These are phyloP conservation scores for Eucalyptus tenuipes DNA, from an alignment of 345 rosid species.

Conservation along the genomic window DNA sequence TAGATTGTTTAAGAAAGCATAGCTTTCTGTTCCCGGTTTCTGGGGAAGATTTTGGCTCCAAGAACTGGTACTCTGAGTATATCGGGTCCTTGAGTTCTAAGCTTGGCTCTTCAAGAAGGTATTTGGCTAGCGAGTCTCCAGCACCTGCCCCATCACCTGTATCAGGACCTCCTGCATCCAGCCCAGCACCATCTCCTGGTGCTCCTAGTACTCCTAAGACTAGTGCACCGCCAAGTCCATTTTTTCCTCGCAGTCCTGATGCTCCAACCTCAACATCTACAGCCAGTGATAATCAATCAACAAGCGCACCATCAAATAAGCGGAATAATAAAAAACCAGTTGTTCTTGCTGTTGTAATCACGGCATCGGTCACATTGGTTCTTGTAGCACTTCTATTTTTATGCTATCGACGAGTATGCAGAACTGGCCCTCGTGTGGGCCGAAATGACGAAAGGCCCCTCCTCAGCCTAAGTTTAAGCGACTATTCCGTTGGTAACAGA, in stretches of 20 bases:
- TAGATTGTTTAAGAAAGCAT: conserved; percentile 44
- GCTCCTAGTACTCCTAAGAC: background rate
- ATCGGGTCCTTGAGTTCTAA: conserved; percentile 9
- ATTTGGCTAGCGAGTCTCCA: conserved; percentile 14
- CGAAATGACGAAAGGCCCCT: conserved; percentile 82
- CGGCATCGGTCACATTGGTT: conserved; percentile 58
- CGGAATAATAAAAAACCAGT: conserved; percentile 20
- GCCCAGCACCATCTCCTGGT: background rate
- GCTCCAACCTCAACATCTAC: conserved; percentile 9
- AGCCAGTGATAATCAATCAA: background rate
- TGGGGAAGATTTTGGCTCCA: conserved; percentile 30
- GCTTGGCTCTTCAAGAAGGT: conserved; percentile 21
- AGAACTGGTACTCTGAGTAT: conserved; percentile 13
- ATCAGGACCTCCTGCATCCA: conserved; percentile 2
- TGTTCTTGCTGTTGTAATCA: conserved; percentile 59
- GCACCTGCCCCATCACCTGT: conserved; percentile 18
- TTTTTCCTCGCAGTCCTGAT: conserved; percentile 7
- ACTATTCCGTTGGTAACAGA: conserved; percentile 48
- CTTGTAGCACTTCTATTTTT: conserved; percentile 56
- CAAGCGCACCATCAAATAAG: background rate
- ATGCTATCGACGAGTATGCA: conserved; percentile 35
- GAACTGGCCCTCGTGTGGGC: conserved; percentile 22
- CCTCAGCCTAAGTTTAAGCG: conserved; percentile 70
- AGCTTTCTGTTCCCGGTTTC: conserved; percentile 11
- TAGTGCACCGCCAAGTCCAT: background rate